Evolutionary conservation across 441 rosid genomes (phyloP).

Genomic region (Hypseocharis bilobata): DNA sequence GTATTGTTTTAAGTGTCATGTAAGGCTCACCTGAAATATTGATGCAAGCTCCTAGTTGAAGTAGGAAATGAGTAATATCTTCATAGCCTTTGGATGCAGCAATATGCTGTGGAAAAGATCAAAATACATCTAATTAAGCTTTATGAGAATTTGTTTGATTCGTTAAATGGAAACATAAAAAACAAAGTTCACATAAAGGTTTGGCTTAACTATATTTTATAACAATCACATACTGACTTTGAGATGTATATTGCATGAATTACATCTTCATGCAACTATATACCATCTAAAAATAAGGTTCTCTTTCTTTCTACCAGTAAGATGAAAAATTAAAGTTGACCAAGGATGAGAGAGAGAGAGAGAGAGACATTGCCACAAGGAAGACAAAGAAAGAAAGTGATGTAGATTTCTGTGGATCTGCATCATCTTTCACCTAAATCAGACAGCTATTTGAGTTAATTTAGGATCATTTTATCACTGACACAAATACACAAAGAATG

Average conservation of each 20-base stretch:
- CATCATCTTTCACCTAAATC: background rate
- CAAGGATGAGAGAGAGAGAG: no score
- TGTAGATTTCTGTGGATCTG: background rate
- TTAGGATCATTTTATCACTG: background rate
- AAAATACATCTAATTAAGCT: background rate
- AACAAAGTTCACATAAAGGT: background rate
- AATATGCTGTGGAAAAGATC: slow-evolving; percentile 51
- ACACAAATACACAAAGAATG: background rate
- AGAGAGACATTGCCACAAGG: no score
- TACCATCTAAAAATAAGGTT: no score
- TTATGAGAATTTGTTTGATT: background rate
- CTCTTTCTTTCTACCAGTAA: no score
- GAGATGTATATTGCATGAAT: background rate
- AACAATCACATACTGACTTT: background rate
- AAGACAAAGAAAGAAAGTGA: no score
- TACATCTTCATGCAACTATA: background rate
- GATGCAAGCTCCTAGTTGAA: slow-evolving; percentile 48
- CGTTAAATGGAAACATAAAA: background rate
- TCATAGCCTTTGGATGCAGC: slow-evolving; percentile 79
- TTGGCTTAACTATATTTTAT: background rate
- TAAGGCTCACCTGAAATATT: slow-evolving; percentile 49
- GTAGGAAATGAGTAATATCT: slow-evolving; percentile 56
- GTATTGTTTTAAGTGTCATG: background rate
- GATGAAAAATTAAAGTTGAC: no score
- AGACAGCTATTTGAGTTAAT: background rate